Percentiles rank a stretch among this genome's conserved stretches.
Conservation (phyloP, 352 stramenopile genomes). For the Globisporangium alternatum region DNA sequence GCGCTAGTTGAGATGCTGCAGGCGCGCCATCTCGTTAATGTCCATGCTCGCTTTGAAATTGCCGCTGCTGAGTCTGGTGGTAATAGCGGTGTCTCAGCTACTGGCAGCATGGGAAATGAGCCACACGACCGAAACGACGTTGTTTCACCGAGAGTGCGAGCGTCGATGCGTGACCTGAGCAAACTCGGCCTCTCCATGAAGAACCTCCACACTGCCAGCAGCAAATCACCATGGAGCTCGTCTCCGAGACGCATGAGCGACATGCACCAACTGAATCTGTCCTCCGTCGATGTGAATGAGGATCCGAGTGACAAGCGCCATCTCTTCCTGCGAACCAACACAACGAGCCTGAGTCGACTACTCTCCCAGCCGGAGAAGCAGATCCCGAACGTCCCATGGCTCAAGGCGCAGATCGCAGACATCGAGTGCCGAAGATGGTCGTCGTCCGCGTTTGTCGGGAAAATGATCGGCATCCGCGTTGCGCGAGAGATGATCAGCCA, state of each 20-base stretch:
- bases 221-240: conserved; percentile 22
- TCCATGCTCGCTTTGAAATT: conserved; percentile 67
- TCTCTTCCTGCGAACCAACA: conserved; percentile 37
- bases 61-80: conserved; percentile 27
- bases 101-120: not conserved
- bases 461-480: conserved; percentile 84
- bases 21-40: conserved; percentile 72
- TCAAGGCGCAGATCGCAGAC: conserved; percentile 82
- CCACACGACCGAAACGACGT: conserved; percentile 5
- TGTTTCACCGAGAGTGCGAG: conserved; percentile 24
- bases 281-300: not conserved
- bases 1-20: conserved; percentile 85
- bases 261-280: conserved; percentile 12
- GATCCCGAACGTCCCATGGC: conserved; percentile 47
- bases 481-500: conserved; percentile 84
- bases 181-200: conserved; percentile 6
- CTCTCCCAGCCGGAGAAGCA: conserved; percentile 34
- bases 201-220: not conserved
- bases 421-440: conserved; percentile 83
- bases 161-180: conserved; percentile 21
- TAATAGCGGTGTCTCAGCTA: not conserved
- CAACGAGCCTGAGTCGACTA: conserved; percentile 39
- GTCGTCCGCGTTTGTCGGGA: conserved; percentile 84
- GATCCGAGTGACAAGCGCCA: conserved; percentile 16
- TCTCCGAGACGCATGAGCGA: conserved; percentile 62